phyloP scores from a whole-genome alignment of 345 rosid genomes.

The Citrus cavaleriei region DNA sequence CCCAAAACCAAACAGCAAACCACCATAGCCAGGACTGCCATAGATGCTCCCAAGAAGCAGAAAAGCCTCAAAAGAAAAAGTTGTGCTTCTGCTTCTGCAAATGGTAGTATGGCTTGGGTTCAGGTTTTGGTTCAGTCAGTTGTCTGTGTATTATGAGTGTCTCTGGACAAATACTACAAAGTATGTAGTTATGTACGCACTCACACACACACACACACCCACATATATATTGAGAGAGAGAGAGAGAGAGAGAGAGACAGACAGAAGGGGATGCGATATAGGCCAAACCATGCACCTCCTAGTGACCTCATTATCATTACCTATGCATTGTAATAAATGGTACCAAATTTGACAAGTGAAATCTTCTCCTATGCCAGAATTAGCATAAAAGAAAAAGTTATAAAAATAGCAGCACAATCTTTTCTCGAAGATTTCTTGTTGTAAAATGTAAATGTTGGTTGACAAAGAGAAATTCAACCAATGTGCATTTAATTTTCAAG shows the following conservation, averaged over 20 bases:
- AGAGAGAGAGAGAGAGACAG: not conserved
- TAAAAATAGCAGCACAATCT: not conserved
- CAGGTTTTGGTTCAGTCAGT: not conserved
- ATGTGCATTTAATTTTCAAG: too few relatives aligned
- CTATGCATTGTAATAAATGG: not conserved
- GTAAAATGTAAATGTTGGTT: not conserved
- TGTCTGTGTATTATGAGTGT: not conserved
- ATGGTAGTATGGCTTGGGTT: conserved; percentile 1
- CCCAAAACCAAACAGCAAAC: conserved; percentile 20
- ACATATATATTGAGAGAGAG: not conserved
- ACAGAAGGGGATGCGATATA: conserved; percentile 8
- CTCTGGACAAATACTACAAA: conserved; percentile 3
- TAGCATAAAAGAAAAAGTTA: not conserved
- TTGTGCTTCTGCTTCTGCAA: conserved; percentile 3
- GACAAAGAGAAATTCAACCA: not conserved
- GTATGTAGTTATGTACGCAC: not conserved
- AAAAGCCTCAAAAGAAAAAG: not conserved
- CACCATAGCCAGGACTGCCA: conserved; percentile 44
- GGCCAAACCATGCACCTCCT: conserved; percentile 33
- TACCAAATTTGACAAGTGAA: not conserved
- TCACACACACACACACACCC: not conserved
- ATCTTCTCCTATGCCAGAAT: not conserved
- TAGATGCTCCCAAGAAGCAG: conserved; percentile 25
- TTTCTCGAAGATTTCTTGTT: not conserved
- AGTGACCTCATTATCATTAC: conserved; percentile 1